Percentiles rank a stretch among this genome's conserved stretches.
phyloP scores from a whole-genome alignment of 2,329 filamentous ascomycete species.

The Fusarium fujikuroi region DNA sequence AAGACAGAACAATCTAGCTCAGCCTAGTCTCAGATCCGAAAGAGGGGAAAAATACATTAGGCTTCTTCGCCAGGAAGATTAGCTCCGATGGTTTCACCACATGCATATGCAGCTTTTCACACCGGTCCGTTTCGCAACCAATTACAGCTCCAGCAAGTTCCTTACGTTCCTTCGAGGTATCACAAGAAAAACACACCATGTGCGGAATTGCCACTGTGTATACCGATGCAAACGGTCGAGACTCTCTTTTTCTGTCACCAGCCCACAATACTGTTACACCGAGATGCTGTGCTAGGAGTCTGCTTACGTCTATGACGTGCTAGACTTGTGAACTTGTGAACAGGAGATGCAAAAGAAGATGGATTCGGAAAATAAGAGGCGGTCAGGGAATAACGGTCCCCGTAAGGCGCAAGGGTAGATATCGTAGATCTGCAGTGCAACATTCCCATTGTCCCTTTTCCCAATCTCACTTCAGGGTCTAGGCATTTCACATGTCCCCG shows the following conservation, averaged over 20 bases:
- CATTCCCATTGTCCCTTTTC: slow-evolving; percentile 4
- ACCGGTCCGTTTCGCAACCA: slow-evolving; percentile 8
- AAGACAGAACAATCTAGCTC: neutral
- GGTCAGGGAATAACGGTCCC: neutral
- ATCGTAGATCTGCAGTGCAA: slow-evolving; percentile 12
- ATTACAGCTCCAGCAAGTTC: neutral
- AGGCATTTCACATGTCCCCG: neutral
- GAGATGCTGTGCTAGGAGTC: neutral
- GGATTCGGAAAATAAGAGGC: neutral
- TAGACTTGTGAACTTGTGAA: neutral
- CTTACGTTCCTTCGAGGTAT: neutral
- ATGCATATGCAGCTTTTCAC: slow-evolving; percentile 18
- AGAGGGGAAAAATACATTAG: neutral
- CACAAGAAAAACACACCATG: neutral
- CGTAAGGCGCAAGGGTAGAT: neutral
- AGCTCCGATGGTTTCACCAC: slow-evolving; percentile 7
- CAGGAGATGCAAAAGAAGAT: neutral
- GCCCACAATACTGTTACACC: slow-evolving; percentile 7
- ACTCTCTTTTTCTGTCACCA: neutral
- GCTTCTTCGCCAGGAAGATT: slow-evolving; percentile 10
- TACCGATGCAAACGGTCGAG: neutral
- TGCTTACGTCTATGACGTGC: slow-evolving; percentile 33
- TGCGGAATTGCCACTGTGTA: neutral
- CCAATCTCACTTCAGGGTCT: slow-evolving; percentile 6
- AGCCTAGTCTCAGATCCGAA: neutral